Base-by-base conservation (phyloP, 495 filamentous ascomycete species). In the Staphylotrichum longicolle region DNA sequence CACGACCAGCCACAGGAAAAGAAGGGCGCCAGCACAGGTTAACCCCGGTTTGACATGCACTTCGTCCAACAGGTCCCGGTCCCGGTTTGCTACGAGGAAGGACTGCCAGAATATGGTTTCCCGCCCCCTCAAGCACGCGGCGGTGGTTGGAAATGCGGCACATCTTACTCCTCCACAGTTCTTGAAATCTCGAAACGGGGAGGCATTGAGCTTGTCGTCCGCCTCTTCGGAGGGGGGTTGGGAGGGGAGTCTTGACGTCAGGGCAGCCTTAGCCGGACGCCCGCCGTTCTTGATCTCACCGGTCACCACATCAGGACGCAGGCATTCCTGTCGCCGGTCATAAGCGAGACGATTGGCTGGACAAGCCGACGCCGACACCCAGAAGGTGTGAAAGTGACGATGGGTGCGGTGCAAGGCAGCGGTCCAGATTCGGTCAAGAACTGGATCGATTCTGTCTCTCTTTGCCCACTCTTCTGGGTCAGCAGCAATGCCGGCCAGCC, bases 261-360 rank as follows among this genome's bases (percentile, higher is more conserved):
- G 15, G 42, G 46, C 32, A 20, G 15, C 53, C 52, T 46, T 57
- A 34, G 15, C 9, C 27, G 34, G 7, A 37, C 20, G 20, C 49
- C 35, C 44, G 27, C 52, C 39, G 46, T 20, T 54, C 15, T 53
- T 34, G 10, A 32, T 47, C 42, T 68, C 63, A 63, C 69, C 67
- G 67, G 68, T 65, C 58, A 45, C 58, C 57, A 63, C 54, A 59
- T 61, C 62, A 54, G 35, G 46, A 6, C 20, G 42, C 15, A 57
- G 51, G 53, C 61, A 52, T 39, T 48, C 46, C 57, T 60, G 37
- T 27, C 53, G 35, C 49, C 15, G 34, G 27, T 41, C 46, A 30
- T 47, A 40, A 7, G 15, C 41, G 42, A 59, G 60, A 56, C 66
- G 49, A 72, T 73, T 72, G 69, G 71, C 61, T 54, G 68, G 55